Base-by-base conservation (phyloP, 768 basidiomycete species). In the Multifurca ochricompacta region DNA sequence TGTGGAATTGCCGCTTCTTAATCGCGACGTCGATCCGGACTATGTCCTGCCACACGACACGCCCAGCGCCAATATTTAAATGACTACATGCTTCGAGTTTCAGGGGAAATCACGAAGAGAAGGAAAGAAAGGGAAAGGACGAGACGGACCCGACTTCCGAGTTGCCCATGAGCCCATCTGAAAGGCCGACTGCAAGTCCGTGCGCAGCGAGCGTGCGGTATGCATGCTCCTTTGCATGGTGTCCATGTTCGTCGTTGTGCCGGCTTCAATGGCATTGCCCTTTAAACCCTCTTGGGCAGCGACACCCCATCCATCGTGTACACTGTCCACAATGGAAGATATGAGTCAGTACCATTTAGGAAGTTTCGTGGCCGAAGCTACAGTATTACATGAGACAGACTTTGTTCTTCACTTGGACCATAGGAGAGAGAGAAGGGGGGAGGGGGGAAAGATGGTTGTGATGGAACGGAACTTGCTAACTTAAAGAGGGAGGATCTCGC, bases 1-100 rank as follows among this genome's bases (percentile, higher is more conserved):
- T 82, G 70, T 92, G 83, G 71, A 95, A 95, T 62, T 87, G 80
- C 53, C 77, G 72, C 68, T 93, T 95, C 71, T 91, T 84, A 70
- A 97, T 95, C 18, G 84, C 77, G 43, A 92, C 85, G 63, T 97
- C 93, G 64, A 96, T 96, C 59, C 85, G 81, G 63, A 96, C 94
- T 62, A 97, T 97, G 64, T 97, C 94, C 69, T 97, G 94, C 94
- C 94, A 96, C 27, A 96, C 92, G 46, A 96, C 78, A 19, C 93
- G 83, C 1, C 93, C 94, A 49, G 94, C 94, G 31, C 93, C 93
- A 61, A 94, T 91, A 70, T 97, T 97, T 57, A 96, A 72, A 66
- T 96, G 93, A 3, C 92, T 95, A 56, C n/a, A 54, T 3, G 40
- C 14, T 36, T 19, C 23, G 8, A 21, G 18, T 19, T 52, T 58